These are phyloP conservation scores for Tetradesmus obliquus DNA, from an alignment of 139 green algal genomes.

Conservation along the genomic window DNA sequence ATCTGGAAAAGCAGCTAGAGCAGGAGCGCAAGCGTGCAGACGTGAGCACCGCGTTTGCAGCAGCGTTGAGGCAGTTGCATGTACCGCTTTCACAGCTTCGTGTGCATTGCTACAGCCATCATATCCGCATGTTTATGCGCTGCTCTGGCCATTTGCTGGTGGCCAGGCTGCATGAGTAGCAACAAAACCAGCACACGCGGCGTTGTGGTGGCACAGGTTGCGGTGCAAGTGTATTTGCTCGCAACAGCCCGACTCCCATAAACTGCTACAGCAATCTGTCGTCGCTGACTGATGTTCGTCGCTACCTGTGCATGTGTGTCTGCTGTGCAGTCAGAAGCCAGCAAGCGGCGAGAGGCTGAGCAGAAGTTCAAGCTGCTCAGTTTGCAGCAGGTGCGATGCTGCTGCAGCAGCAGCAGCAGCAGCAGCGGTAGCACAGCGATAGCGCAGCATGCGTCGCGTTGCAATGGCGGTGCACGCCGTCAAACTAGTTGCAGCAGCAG, in stretches of 20 bases:
- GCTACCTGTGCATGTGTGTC: neutral
- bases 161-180: too few species aligned
- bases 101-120: too few species aligned
- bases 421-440: neutral
- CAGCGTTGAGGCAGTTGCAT: neutral
- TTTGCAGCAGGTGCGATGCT: constrained; percentile 22
- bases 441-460: neutral
- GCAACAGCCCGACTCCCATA: too few species aligned
- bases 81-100: neutral
- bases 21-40: constrained; percentile 31
- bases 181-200: too few species aligned
- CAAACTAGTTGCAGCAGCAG: too few species aligned
- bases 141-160: too few species aligned
- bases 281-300: too few species aligned
- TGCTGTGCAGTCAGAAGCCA: constrained; percentile 17
- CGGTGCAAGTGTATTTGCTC: too few species aligned
- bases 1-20: constrained; percentile 34
- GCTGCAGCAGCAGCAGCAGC: neutral
- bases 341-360: constrained; percentile 28
- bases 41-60: neutral
- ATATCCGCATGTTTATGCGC: too few species aligned
- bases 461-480: too few species aligned
- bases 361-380: constrained; percentile 9
- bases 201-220: too few species aligned
- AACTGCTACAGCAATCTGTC: too few species aligned